Evolutionary conservation across 208 protist species (phyloP).

Genomic region (Vickermania spadyakhi): DNA sequence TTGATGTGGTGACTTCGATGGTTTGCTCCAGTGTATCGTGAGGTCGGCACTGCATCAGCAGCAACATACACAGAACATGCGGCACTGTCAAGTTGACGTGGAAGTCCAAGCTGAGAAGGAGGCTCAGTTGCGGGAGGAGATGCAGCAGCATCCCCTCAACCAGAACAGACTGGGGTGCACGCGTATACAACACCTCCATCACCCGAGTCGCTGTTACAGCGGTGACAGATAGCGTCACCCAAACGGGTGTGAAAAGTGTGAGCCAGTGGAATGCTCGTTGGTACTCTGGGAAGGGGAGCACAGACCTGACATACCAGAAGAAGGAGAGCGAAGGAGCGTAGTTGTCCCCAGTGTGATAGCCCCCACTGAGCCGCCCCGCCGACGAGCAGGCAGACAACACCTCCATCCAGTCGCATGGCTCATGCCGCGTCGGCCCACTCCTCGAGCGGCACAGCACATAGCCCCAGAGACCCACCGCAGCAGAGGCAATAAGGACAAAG

Average conservation of each 20-base stretch:
- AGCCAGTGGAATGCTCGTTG: neutral
- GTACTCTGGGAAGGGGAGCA: neutral
- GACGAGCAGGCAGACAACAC: too few relatives aligned
- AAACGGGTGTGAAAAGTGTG: neutral
- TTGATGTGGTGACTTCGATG: too few relatives aligned
- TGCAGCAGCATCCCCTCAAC: neutral
- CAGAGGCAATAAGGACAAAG: too few relatives aligned
- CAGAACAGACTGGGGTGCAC: neutral
- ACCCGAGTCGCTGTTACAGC: neutral
- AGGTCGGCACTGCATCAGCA: neutral
- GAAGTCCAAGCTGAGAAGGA: neutral
- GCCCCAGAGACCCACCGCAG: too few relatives aligned
- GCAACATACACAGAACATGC: neutral
- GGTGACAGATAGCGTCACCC: neutral
- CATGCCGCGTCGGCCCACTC: too few relatives aligned
- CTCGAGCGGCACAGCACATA: too few relatives aligned
- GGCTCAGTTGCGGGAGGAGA: neutral
- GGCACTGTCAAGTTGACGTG: neutral
- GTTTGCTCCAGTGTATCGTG: too few relatives aligned
- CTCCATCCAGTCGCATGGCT: too few relatives aligned
- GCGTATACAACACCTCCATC: neutral
- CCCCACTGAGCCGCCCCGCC: constrained; percentile 4
- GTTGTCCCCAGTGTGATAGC: constrained; percentile 2
- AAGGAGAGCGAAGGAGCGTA: constrained; percentile 2
- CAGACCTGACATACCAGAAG: neutral